Evolutionary conservation across 805 yeast species (phyloP).

Genomic region (Candida loeiensis): DNA sequence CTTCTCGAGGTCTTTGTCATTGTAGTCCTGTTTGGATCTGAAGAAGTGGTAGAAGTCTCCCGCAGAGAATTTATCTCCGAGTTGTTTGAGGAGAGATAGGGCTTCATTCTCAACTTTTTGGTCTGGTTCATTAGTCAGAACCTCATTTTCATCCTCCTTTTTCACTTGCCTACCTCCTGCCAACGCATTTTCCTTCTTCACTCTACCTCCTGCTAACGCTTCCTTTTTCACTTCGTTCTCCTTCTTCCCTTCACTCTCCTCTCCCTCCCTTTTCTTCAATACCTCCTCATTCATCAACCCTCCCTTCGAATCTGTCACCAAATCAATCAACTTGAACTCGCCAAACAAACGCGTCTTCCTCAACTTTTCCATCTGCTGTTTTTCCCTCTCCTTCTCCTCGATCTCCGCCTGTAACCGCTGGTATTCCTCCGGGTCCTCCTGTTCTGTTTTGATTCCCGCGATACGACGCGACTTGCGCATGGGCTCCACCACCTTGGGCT

Average conservation of each 20-base stretch:
- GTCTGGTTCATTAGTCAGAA: conserved; percentile 6
- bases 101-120: conserved; percentile 14
- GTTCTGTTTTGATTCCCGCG: conserved; percentile 55
- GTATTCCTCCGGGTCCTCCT: conserved; percentile 48
- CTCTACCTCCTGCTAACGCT: conserved; percentile 1
- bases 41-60: conserved; percentile 68
- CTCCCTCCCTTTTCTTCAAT: conserved; percentile 7
- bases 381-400: conserved; percentile 29
- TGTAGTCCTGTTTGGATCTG: conserved; percentile 21
- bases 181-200: not conserved
- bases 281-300: conserved; percentile 30
- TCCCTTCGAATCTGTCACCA: conserved; percentile 43
- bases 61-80: conserved; percentile 55
- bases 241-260: conserved; percentile 3
- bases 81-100: conserved; percentile 28
- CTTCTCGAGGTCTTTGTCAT: conserved; percentile 41
- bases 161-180: conserved; percentile 1
- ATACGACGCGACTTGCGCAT: conserved; percentile 74
- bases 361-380: conserved; percentile 45
- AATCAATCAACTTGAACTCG: conserved; percentile 59
- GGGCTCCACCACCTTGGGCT: conserved; percentile 38
- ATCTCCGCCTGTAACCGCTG: conserved; percentile 33
- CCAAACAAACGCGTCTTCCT: conserved; percentile 62
- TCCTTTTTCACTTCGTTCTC: conserved; percentile 31
- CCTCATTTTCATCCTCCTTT: conserved; percentile 32